Percentiles rank a stretch among this genome's conserved stretches.
Evolutionary conservation across 106 monocot species (phyloP).

Genomic region (Platanthera guangdongensis): DNA sequence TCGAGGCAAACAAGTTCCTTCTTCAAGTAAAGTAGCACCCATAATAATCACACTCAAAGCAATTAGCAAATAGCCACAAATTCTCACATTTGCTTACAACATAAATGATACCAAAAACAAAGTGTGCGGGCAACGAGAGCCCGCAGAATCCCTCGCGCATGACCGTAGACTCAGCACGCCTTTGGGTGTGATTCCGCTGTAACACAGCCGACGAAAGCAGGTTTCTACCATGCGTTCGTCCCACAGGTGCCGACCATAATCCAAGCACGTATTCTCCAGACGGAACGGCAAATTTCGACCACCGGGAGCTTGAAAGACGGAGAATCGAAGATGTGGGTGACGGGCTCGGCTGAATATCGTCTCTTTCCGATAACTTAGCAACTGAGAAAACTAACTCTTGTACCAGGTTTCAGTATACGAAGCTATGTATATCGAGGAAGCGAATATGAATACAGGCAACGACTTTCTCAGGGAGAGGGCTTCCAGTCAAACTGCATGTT

Average conservation of each 20-base stretch:
- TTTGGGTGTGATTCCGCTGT: neutral
- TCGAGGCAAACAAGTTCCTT: conserved; percentile 1
- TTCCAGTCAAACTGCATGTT: conserved; percentile 73
- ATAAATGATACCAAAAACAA: conserved; percentile 2
- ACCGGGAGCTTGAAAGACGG: neutral
- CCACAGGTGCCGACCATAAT: neutral
- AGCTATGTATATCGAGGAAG: neutral
- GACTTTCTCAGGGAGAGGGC: conserved; percentile 20
- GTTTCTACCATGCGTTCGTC: neutral
- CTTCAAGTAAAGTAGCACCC: neutral
- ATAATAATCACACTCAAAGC: neutral
- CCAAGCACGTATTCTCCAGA: neutral
- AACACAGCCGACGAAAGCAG: neutral
- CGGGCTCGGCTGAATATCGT: neutral
- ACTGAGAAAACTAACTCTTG: neutral
- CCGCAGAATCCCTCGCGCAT: neutral
- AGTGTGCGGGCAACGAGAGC: neutral
- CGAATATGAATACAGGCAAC: neutral
- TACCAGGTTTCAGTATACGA: neutral
- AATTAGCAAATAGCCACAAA: neutral
- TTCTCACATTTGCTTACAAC: neutral
- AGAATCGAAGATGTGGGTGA: neutral
- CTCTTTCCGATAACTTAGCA: conserved; percentile 4
- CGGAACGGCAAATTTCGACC: neutral
- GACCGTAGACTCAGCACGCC: neutral